These are phyloP conservation scores for Candida silvicultrix DNA, from an alignment of 805 yeast genomes.

Conservation along the genomic window DNA sequence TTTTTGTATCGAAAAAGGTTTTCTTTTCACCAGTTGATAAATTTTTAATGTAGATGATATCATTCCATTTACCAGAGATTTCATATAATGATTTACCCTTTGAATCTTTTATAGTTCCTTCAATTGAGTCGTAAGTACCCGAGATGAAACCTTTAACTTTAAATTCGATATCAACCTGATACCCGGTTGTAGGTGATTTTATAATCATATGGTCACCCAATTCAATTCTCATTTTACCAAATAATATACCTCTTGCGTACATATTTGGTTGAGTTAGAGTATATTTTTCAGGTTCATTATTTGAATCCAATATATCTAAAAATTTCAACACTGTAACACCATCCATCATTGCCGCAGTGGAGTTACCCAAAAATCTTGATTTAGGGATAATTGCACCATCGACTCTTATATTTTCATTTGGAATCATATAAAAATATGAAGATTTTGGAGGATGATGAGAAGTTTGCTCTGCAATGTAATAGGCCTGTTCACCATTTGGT, in stretches of 20 bases:
- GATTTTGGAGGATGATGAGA: slow-evolving; percentile 99
- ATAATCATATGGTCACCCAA: slow-evolving; percentile 88
- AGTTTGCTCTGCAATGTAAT: slow-evolving; percentile 88
- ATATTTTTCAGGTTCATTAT: slow-evolving; percentile 58
- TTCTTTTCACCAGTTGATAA: slow-evolving; percentile 40
- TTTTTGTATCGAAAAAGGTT: slow-evolving; percentile 55
- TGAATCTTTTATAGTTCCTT: slow-evolving; percentile 57
- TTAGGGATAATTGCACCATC: slow-evolving; percentile 88
- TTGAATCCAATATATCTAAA: slow-evolving; percentile 45
- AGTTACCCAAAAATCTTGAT: slow-evolving; percentile 87
- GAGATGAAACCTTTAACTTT: slow-evolving; percentile 91
- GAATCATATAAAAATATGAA: slow-evolving; percentile 83
- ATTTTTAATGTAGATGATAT: slow-evolving; percentile 62
- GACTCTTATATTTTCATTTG: slow-evolving; percentile 71
- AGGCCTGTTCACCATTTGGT: slow-evolving; percentile 65
- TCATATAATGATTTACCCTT: slow-evolving; percentile 54
- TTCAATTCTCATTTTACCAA: slow-evolving; percentile 86
- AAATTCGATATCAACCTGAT: slow-evolving; percentile 80
- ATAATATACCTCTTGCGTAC: slow-evolving; percentile 88
- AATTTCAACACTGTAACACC: slow-evolving; percentile 73
- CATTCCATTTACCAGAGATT: slow-evolving; percentile 92
- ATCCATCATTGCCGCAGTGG: slow-evolving; percentile 97
- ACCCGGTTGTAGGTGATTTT: slow-evolving; percentile 50
- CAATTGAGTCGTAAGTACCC: slow-evolving; percentile 87
- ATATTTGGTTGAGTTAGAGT: slow-evolving; percentile 91